A percentile compares a stretch with the other conserved stretches of the same genome.
phyloP scores from a whole-genome alignment of 1,139 yeast species.

The Blastobotrys illinoisensis region DNA sequence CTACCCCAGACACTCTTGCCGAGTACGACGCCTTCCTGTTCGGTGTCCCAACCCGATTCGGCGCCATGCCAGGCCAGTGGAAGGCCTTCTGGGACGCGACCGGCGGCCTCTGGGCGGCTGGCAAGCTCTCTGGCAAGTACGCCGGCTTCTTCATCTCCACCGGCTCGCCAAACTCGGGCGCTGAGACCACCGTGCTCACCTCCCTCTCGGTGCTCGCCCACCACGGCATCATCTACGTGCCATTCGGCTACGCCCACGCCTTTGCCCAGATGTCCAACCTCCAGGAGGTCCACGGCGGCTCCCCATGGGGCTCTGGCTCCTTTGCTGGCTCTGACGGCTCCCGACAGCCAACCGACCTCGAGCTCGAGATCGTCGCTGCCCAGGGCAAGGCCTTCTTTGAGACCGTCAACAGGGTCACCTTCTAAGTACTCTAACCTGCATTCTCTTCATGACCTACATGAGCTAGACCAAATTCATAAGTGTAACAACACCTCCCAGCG shows the following conservation, averaged over 20 bases:
- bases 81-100: slow-evolving; percentile 59
- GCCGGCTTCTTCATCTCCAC: slow-evolving; percentile 56
- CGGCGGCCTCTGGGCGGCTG: slow-evolving; percentile 55
- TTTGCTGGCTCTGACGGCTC: slow-evolving; percentile 65
- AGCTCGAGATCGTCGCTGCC: slow-evolving; percentile 50
- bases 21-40: slow-evolving; percentile 56
- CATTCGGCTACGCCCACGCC: slow-evolving; percentile 53
- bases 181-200: slow-evolving; percentile 50
- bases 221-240: slow-evolving; percentile 59
- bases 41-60: slow-evolving; percentile 62
- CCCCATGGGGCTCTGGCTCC: slow-evolving; percentile 70
- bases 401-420: slow-evolving; percentile 7
- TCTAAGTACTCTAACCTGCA: neutral
- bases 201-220: slow-evolving; percentile 50
- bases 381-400: slow-evolving; percentile 61
- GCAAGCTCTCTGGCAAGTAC: slow-evolving; percentile 51
- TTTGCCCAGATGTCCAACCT: slow-evolving; percentile 49
- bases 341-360: slow-evolving; percentile 54
- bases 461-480: too few species aligned
- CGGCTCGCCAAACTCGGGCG: slow-evolving; percentile 60
- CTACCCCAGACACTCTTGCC: slow-evolving; percentile 45
- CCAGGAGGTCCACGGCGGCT: slow-evolving; percentile 62
- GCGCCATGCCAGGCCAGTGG: slow-evolving; percentile 60
- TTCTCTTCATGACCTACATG: neutral
- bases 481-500: too few species aligned